Evolutionary conservation across 2,329 filamentous ascomycete species (phyloP).

Genomic region (Fusarium odoratissimum): DNA sequence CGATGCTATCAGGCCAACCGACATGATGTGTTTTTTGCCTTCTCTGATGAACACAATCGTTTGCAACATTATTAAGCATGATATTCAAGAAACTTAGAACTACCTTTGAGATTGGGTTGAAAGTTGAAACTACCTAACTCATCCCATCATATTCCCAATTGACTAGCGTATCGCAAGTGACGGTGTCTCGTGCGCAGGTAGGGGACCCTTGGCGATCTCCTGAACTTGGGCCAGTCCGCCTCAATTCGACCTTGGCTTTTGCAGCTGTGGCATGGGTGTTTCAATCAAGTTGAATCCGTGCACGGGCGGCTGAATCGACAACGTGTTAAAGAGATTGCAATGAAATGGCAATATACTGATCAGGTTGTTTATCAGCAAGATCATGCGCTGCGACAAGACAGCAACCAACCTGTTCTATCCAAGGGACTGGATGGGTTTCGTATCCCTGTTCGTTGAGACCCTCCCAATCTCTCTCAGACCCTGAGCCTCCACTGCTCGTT

Average conservation of each 20-base stretch:
- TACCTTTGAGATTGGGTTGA: constrained; percentile 7
- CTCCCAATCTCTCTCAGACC: constrained; percentile 42
- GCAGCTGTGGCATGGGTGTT: neutral
- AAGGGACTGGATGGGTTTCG: constrained; percentile 35
- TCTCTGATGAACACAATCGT: neutral
- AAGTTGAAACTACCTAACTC: constrained; percentile 12
- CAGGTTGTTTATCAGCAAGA: constrained; percentile 13
- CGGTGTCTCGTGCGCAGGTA: constrained; percentile 33
- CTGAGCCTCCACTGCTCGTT: constrained; percentile 27
- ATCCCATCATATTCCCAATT: constrained; percentile 35
- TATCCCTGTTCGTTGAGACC: constrained; percentile 37
- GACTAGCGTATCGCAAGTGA: constrained; percentile 31
- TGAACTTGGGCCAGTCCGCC: constrained; percentile 27
- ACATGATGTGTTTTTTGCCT: neutral
- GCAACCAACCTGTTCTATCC: neutral
- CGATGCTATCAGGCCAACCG: neutral
- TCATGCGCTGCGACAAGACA: neutral
- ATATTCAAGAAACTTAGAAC: neutral
- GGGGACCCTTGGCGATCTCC: constrained; percentile 35
- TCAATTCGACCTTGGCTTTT: constrained; percentile 24
- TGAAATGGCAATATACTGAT: constrained; percentile 24
- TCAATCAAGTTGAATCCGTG: constrained; percentile 12
- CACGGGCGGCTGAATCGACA: constrained; percentile 6
- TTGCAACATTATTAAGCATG: neutral
- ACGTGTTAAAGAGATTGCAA: constrained; percentile 16